A percentile compares a stretch with the other conserved stretches of the same genome.
Evolutionary conservation across 495 filamentous ascomycete species (phyloP).

Genomic region (Penicillium dipodomyicola): DNA sequence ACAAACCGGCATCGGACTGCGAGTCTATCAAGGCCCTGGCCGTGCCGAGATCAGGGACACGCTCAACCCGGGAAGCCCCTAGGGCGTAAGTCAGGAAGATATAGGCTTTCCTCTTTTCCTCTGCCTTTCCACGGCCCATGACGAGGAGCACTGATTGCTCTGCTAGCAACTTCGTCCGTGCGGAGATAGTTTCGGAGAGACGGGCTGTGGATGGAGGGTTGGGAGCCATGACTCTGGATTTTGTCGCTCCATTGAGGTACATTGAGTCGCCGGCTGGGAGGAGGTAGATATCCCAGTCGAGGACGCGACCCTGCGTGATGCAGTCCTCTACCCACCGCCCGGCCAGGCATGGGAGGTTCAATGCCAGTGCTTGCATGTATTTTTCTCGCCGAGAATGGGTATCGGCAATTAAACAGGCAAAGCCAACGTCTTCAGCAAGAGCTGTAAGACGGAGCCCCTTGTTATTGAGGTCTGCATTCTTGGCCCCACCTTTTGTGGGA

Average conservation of each 20-base stretch:
- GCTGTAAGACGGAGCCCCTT: slow-evolving; percentile 47
- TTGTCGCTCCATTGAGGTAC: slow-evolving; percentile 72
- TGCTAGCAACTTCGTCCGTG: slow-evolving; percentile 60
- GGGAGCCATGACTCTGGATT: slow-evolving; percentile 63
- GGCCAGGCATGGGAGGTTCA: slow-evolving; percentile 82
- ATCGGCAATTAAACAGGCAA: slow-evolving; percentile 83
- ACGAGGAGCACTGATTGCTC: slow-evolving; percentile 73
- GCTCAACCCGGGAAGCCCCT: slow-evolving; percentile 64
- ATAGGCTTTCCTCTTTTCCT: slow-evolving; percentile 60
- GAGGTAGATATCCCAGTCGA: slow-evolving; percentile 80
- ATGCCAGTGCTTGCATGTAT: slow-evolving; percentile 91
- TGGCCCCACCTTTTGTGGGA: slow-evolving; percentile 24
- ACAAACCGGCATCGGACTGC: slow-evolving; percentile 36
- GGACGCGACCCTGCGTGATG: slow-evolving; percentile 51
- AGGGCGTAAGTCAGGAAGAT: slow-evolving; percentile 76
- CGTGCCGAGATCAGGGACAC: slow-evolving; percentile 62
- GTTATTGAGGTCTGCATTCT: slow-evolving; percentile 10
- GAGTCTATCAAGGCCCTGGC: slow-evolving; percentile 53
- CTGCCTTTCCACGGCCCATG: slow-evolving; percentile 62
- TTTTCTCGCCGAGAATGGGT: slow-evolving; percentile 85
- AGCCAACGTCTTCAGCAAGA: slow-evolving; percentile 59
- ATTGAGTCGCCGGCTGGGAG: slow-evolving; percentile 80
- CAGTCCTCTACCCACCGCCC: slow-evolving; percentile 79
- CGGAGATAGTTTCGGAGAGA: slow-evolving; percentile 54
- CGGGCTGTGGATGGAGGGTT: slow-evolving; percentile 57